These are phyloP conservation scores for Colletotrichum gloeosporioides DNA, from an alignment of 2,329 filamentous ascomycete genomes.

Conservation along the genomic window DNA sequence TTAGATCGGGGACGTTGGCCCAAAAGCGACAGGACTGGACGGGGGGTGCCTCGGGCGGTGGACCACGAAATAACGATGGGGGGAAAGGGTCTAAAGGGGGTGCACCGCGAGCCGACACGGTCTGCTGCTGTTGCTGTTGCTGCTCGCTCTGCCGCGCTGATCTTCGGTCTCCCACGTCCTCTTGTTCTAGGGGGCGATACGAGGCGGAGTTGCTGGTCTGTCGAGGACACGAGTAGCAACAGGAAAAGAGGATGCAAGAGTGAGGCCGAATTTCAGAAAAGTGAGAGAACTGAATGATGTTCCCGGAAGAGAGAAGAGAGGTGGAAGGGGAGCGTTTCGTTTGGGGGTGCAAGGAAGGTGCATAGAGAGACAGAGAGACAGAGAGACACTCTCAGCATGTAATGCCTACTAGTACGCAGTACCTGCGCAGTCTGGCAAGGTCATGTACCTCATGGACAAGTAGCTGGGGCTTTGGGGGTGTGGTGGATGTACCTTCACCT, in stretches of 20 bases:
- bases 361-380: not conserved
- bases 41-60: constrained; percentile 18
- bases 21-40: constrained; percentile 20
- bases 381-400: not conserved
- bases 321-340: constrained; percentile 14
- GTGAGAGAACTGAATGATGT: constrained; percentile 3
- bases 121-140: not conserved
- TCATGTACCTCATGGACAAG: not conserved
- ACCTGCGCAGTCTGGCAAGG: not conserved
- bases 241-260: not conserved
- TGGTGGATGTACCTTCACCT: not conserved
- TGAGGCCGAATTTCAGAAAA: not conserved
- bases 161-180: not conserved
- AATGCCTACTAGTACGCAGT: not conserved
- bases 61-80: constrained; percentile 22
- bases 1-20: constrained; percentile 20
- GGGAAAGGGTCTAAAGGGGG: constrained; percentile 14
- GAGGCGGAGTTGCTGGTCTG: not conserved
- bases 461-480: not conserved
- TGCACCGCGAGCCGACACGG: constrained; percentile 5
- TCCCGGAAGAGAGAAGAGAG: not conserved
- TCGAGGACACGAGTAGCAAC: not conserved
- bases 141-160: not conserved
- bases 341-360: constrained; percentile 17
- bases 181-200: not conserved